These are phyloP conservation scores for Penicillium taxi DNA, from an alignment of 495 filamentous ascomycete species.

Conservation along the genomic window DNA sequence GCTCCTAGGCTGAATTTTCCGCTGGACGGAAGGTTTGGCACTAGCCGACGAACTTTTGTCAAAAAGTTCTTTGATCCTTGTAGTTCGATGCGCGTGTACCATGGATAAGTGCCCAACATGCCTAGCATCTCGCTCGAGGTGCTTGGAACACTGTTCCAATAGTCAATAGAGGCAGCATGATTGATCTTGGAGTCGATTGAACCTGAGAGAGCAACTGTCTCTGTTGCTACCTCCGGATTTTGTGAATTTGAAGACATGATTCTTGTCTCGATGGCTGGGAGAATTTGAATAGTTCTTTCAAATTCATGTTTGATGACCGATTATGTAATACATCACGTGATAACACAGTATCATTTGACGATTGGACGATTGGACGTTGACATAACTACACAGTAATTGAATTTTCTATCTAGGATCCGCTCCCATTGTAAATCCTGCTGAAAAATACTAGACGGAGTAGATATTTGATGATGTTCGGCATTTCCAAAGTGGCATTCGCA, in stretches of 20 bases:
- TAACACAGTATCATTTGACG: too few relatives aligned
- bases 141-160: constrained; percentile 69
- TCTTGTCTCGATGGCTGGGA: too few relatives aligned
- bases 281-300: too few relatives aligned
- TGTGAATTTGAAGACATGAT: constrained; percentile 7
- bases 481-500: too few relatives aligned
- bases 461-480: too few relatives aligned
- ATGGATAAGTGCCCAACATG: constrained; percentile 75
- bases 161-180: constrained; percentile 39
- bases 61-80: constrained; percentile 70
- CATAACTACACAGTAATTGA: too few relatives aligned
- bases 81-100: constrained; percentile 68
- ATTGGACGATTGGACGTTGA: too few relatives aligned
- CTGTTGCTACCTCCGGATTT: neutral
- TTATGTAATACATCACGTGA: too few relatives aligned
- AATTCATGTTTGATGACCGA: too few relatives aligned
- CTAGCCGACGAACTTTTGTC: constrained; percentile 56
- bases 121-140: constrained; percentile 75
- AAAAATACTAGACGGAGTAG: too few relatives aligned
- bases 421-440: too few relatives aligned
- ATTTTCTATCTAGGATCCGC: too few relatives aligned
- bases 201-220: neutral
- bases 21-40: constrained; percentile 11
- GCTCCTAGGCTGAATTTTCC: constrained; percentile 36
- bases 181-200: constrained; percentile 28